Conservation (phyloP, 1,284 basidiomycete genomes). For the Cutaneotrichosporon curvatum region DNA sequence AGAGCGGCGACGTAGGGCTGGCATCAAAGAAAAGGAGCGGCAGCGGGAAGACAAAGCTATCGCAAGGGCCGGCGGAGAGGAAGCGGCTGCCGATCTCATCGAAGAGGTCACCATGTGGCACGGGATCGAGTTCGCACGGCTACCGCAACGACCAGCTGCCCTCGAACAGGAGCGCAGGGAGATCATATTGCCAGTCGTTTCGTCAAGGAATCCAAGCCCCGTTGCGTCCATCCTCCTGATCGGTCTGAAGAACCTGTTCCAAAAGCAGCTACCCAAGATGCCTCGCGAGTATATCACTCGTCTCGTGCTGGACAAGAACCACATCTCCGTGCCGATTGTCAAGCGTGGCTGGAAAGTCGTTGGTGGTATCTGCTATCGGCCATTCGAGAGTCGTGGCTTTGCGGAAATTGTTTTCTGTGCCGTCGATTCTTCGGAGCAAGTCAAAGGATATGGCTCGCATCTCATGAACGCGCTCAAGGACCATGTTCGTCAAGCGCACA, state of each 20-base stretch:
- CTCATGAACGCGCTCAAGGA: slow-evolving; percentile 99
- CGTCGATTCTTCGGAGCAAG: slow-evolving; percentile 91
- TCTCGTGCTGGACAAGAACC: slow-evolving; percentile 87
- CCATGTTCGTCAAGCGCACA: slow-evolving; percentile 74
- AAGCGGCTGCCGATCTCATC: slow-evolving; percentile 7
- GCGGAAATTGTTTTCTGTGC: slow-evolving; percentile 99
- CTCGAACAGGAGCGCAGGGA: slow-evolving; percentile 75
- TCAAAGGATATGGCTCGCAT: slow-evolving; percentile 97
- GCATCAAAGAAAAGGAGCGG: slow-evolving; percentile 52
- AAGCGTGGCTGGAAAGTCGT: slow-evolving; percentile 94
- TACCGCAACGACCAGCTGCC: slow-evolving; percentile 58
- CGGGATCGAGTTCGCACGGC: slow-evolving; percentile 39
- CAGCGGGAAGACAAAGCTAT: slow-evolving; percentile 66
- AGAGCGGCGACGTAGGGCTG: slow-evolving; percentile 49
- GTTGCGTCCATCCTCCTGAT: slow-evolving; percentile 78
- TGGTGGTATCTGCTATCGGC: slow-evolving; percentile 94
- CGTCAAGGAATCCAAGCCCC: slow-evolving; percentile 67
- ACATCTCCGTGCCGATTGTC: slow-evolving; percentile 86
- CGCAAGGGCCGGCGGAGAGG: slow-evolving; percentile 51
- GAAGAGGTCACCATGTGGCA: slow-evolving; percentile 40
- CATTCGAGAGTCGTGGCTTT: slow-evolving; percentile 89
- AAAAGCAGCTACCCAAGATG: slow-evolving; percentile 98
- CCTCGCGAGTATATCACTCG: slow-evolving; percentile 97
- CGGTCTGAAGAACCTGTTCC: slow-evolving; percentile 92
- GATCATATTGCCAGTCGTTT: slow-evolving; percentile 78